Percentiles rank a stretch among this genome's conserved stretches.
Conservation (phyloP, 495 filamentous ascomycete species). For the Tuber melanosporum region DNA sequence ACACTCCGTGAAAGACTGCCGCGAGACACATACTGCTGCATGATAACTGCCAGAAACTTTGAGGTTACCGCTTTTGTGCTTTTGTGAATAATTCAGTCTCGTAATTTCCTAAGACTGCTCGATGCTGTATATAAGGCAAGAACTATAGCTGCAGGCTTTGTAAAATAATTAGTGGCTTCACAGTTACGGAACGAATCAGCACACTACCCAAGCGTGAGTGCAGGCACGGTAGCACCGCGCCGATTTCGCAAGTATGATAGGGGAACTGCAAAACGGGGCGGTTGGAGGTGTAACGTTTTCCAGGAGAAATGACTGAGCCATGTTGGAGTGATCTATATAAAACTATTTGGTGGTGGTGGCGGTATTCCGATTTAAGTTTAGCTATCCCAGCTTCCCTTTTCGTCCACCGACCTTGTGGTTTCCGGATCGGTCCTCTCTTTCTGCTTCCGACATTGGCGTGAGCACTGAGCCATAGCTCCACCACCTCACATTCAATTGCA, state of each 20-base stretch:
- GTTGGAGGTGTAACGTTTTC: neutral
- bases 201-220: neutral
- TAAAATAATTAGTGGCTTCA: neutral
- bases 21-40: neutral
- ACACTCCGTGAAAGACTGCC: neutral
- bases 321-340: neutral
- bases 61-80: neutral
- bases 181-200: neutral
- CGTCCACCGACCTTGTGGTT: neutral
- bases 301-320: neutral
- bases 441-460: neutral
- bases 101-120: neutral
- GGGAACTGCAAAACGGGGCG: neutral
- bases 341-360: neutral
- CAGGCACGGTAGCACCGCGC: neutral
- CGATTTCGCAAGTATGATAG: neutral
- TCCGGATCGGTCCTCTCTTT: neutral
- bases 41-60: neutral
- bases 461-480: neutral
- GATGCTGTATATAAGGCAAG: neutral
- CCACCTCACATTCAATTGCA: neutral
- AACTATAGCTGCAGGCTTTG: neutral
- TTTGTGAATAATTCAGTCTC: neutral
- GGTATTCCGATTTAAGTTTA: neutral
- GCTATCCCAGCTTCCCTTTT: neutral